Evolutionary conservation across 2,329 filamentous ascomycete genomes (phyloP).

Genomic region (Gaeumannomyces sp.): DNA sequence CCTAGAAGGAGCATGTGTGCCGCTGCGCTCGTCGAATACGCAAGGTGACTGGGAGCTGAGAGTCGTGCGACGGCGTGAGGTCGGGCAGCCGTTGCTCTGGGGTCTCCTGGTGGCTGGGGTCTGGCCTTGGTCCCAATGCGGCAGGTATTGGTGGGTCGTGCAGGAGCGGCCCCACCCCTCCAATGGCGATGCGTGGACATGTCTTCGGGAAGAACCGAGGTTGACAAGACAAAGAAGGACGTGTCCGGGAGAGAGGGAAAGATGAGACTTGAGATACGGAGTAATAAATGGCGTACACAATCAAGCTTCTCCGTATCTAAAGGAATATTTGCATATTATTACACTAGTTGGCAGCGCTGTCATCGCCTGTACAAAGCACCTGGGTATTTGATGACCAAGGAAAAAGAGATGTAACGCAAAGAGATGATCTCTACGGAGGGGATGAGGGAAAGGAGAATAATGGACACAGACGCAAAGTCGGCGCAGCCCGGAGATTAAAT

Average conservation of each 20-base stretch:
- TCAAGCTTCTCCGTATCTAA: neutral
- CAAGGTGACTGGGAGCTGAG: neutral
- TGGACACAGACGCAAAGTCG: slow-evolving; percentile 16
- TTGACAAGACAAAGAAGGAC: no score
- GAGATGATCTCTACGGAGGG: neutral
- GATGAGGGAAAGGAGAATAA: slow-evolving; percentile 15
- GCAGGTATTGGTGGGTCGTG: neutral
- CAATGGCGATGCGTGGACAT: no score
- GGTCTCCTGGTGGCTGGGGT: neutral
- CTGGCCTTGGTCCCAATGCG: neutral
- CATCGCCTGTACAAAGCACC: neutral
- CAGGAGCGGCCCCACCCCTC: neutral
- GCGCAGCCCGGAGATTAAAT: slow-evolving; percentile 12
- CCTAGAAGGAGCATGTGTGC: neutral
- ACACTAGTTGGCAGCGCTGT: neutral
- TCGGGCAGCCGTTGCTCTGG: neutral
- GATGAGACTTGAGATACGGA: neutral
- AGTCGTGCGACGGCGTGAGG: neutral
- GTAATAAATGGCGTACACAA: neutral
- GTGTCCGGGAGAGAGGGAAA: no score
- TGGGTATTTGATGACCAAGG: neutral
- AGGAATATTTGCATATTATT: neutral
- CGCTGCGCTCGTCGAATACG: neutral
- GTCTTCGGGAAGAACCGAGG: no score
- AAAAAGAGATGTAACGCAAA: neutral